Base-by-base conservation (phyloP, 805 yeast genomes). In the Candida ficus region DNA sequence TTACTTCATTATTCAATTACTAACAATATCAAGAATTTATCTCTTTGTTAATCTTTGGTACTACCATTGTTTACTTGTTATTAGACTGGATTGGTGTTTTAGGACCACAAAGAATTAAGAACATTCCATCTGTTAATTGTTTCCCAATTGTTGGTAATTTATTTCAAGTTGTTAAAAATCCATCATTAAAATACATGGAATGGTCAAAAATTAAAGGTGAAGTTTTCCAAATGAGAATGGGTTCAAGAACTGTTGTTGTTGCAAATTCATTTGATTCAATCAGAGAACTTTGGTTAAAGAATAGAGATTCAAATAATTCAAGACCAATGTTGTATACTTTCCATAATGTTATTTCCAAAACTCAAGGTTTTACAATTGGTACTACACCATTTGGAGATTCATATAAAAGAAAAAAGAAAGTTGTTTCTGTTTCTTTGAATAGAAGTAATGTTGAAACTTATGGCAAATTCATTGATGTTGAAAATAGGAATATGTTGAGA, bases 281-380 rank as follows among this genome's bases (percentile, higher is more conserved):
- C 1, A 56, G 60, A 29, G 63, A 63, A 19, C 59, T 84, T 4
- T 82, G 85, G 84, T 57, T 71, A 21, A 58, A 58, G 22, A 66
- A 68, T 47, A 62, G 78, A 7, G 56, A 65, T 26, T 73, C 79
- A 4, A 75, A 75, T 44, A 80, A 76, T 49, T 83, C 91, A 2
- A 63, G 95, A 31, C 93, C 93, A 0, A 59, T 68, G 17, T 64
- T 73, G 39, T 75, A 75, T 57, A 81, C 89, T 1, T 84, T 85
- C 60, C 93, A 85, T 60, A 63, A 68, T 16, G 67, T 83, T 3
- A 65, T 83, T 32, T 70, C 83, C 0, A 59, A 66, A 19, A 67
- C 75, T 0, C 77, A 72, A 40, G 78, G 82, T 0, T 75, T 70
- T 48, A 80, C 87, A 0, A 66, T 80, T 14, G 87, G 87, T 0